Conservation (phyloP, 805 yeast species). For the Sugiyamaella chiloensis region DNA sequence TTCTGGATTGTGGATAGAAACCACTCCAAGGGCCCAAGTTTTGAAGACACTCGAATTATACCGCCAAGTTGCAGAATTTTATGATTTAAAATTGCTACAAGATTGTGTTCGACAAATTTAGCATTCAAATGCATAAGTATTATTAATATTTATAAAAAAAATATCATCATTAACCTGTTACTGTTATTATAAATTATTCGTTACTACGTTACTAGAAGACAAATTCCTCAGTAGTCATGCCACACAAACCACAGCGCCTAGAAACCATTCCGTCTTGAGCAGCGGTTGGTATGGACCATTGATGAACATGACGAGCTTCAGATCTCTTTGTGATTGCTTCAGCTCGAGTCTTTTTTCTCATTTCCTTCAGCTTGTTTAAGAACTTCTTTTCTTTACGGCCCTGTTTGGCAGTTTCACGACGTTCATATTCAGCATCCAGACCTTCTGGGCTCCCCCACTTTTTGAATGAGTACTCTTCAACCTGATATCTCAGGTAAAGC, state of each 20-base stretch:
- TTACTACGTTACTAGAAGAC: conserved; percentile 34
- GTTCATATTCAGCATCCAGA: conserved; percentile 87
- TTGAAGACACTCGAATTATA: conserved; percentile 47
- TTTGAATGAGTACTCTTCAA: conserved; percentile 88
- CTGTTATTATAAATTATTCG: too few relatives aligned
- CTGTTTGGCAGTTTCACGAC: conserved; percentile 69
- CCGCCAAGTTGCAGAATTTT: conserved; percentile 56
- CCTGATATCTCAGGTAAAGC: conserved; percentile 81
- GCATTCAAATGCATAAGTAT: too few relatives aligned
- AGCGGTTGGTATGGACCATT: conserved; percentile 36
- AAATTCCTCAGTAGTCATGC: conserved; percentile 80
- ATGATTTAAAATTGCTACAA: conserved; percentile 57
- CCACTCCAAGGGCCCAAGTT: conserved; percentile 46
- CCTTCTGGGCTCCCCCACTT: conserved; percentile 94
- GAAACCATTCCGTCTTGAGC: conserved; percentile 35
- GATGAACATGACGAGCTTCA: conserved; percentile 47
- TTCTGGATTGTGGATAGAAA: conserved; percentile 80
- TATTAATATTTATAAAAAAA: too few relatives aligned
- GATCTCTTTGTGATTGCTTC: conserved; percentile 70
- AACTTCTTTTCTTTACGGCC: conserved; percentile 76
- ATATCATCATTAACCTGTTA: too few relatives aligned
- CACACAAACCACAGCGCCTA: conserved; percentile 75
- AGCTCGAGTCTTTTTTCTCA: conserved; percentile 90
- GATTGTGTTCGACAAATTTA: too few relatives aligned
- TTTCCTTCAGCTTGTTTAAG: conserved; percentile 72